Evolutionary conservation across 202 grass and related monocot genomes (phyloP).

Genomic region (Schoenoplectus tabernaemontani): DNA sequence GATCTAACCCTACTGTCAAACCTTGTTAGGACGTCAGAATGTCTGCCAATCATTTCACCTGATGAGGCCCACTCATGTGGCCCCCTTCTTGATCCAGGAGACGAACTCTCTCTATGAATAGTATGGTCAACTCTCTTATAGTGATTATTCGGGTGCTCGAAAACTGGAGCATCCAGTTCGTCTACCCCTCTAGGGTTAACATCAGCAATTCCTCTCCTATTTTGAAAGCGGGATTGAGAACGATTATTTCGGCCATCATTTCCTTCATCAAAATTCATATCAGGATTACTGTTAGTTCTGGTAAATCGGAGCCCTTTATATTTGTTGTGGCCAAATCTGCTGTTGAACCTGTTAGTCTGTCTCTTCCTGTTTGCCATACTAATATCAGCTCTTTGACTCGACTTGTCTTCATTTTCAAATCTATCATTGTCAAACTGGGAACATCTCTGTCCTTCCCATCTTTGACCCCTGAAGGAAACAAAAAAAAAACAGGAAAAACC

Average conservation of each 20-base stretch:
- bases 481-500: background rate
- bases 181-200: slow-evolving; percentile 24
- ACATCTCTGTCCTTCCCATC: slow-evolving; percentile 10
- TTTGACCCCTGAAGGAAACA: slow-evolving; percentile 13
- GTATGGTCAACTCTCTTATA: slow-evolving; percentile 40
- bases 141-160: slow-evolving; percentile 27
- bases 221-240: background rate
- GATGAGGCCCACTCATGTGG: slow-evolving; percentile 34
- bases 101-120: slow-evolving; percentile 41
- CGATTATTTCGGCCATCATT: slow-evolving; percentile 25
- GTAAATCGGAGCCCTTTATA: background rate
- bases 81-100: slow-evolving; percentile 51
- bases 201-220: slow-evolving; percentile 31
- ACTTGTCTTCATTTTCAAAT: slow-evolving; percentile 20
- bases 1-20: slow-evolving; percentile 37
- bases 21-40: slow-evolving; percentile 29
- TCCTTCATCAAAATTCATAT: slow-evolving; percentile 35
- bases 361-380: background rate
- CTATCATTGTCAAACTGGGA: slow-evolving; percentile 12
- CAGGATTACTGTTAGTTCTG: slow-evolving; percentile 8
- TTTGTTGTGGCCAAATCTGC: slow-evolving; percentile 14
- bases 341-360: slow-evolving; percentile 19
- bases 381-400: background rate
- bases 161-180: slow-evolving; percentile 40
- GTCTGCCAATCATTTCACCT: slow-evolving; percentile 35